Conservation (phyloP, 345 rosid genomes). For the Clausena lansium region DNA sequence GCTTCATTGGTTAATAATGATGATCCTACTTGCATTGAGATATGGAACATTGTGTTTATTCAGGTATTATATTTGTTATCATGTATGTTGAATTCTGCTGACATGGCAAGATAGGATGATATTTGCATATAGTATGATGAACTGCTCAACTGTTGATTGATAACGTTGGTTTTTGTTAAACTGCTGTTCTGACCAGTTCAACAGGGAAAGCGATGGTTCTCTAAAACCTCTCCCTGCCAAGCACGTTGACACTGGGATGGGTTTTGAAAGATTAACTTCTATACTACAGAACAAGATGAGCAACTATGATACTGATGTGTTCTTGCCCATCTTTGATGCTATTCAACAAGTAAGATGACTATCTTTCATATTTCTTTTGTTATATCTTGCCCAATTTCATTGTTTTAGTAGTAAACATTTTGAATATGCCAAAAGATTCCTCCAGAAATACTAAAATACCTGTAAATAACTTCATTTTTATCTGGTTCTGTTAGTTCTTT, state of each 20-base stretch:
- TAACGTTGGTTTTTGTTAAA: not conserved
- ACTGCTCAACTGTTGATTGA: not conserved
- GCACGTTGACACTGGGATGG: conserved; percentile 99
- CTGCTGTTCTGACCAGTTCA: conserved; percentile 51
- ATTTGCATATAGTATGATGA: not conserved
- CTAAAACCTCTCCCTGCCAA: conserved; percentile 87
- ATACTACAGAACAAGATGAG: conserved; percentile 95
- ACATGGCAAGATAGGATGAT: not conserved
- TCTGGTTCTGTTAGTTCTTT: not conserved
- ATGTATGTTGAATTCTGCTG: not conserved
- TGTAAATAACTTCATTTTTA: not conserved
- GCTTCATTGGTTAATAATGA: conserved; percentile 81
- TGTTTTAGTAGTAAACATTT: not conserved
- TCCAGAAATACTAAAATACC: not conserved
- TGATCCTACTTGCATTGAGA: conserved; percentile 98
- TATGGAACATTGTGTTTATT: conserved; percentile 97
- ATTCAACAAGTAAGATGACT: conserved; percentile 62
- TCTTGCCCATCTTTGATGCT: conserved; percentile 86
- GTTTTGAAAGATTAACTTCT: conserved; percentile 92
- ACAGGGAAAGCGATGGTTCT: conserved; percentile 86
- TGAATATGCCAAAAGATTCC: not conserved
- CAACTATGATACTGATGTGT: conserved; percentile 97
- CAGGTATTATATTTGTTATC: conserved; percentile 51
- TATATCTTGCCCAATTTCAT: not conserved
- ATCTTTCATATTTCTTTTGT: not conserved